Conservation (phyloP, 441 rosid genomes). For the Raphanus hybrid region DNA sequence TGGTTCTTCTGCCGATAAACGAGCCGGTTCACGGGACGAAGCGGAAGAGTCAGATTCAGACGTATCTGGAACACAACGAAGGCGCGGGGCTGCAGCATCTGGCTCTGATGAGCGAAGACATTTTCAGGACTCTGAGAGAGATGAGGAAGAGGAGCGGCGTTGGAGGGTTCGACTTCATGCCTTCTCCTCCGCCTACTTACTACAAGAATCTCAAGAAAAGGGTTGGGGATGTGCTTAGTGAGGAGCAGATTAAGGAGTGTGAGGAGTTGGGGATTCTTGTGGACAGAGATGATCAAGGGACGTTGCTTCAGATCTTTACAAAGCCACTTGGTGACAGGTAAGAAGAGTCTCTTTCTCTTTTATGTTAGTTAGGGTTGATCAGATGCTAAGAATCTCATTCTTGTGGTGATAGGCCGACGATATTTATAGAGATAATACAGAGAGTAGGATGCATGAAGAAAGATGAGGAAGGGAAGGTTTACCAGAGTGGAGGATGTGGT, state of each 20-base stretch:
- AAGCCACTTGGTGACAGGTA: conserved; percentile 94
- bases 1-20: conserved; percentile 77
- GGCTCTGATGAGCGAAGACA: conserved; percentile 75
- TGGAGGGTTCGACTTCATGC: conserved; percentile 96
- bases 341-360: background rate
- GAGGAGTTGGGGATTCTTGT: conserved; percentile 91
- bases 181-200: conserved; percentile 91
- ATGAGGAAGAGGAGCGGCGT: conserved; percentile 75
- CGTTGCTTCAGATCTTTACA: conserved; percentile 94
- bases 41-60: conserved; percentile 94
- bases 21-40: conserved; percentile 92
- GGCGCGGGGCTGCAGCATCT: conserved; percentile 91
- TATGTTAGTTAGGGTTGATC: background rate
- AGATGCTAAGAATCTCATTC: background rate
- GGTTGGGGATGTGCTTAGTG: conserved; percentile 73
- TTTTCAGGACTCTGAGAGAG: conserved; percentile 76
- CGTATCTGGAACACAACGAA: conserved; percentile 87
- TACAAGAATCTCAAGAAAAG: conserved; percentile 76
- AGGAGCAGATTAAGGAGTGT: conserved; percentile 84
- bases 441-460: conserved; percentile 83
- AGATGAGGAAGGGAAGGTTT: conserved; percentile 71
- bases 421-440: conserved; percentile 94
- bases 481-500: conserved; percentile 95
- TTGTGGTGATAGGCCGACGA: conserved; percentile 71
- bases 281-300: conserved; percentile 95